Evolutionary conservation across 2,329 filamentous ascomycete species (phyloP), one percentile per base, ranked within the genome.

Genomic region (Mariannaea elegans): DNA sequence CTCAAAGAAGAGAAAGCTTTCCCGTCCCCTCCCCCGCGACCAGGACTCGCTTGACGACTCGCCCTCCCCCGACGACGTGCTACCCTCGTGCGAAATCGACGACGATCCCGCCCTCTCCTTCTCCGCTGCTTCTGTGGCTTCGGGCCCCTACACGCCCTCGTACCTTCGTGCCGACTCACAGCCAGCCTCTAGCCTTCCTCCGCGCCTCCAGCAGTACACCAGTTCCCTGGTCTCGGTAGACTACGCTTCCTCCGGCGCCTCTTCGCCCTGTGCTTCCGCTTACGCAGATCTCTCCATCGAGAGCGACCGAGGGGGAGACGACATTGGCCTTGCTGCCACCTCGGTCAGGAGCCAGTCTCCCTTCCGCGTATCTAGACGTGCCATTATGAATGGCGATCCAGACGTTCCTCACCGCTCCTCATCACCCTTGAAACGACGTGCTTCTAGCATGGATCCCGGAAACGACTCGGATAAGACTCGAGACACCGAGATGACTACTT

Each of bases 1-100:
- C 81, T 82, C 80, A 84, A 90, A 89, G 86, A 90, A 89, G 87
- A 84, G 87, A 82, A 89, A 86, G 84, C 84, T 89, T 72, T 81
- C 78, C 72, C 82, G 80, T 69, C 79, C 77, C 73, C 75, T 77
- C 64, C 74, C 76, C 67, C 74, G 76, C 73, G 79, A 83, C 73
- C 72, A 76, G 63, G 75, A 75, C 68, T 74, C 70, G 51, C 65
- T 72, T 63, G 72, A 66, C 63, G 71, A 75, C 64, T 73, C 75
- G 58, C 68, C 72, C n/a, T 76, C 74, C 42, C 75, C 79, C 61
- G 82, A 86, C 66, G 77, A 76, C 59, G 78, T 81, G 65, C 73
- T 85, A 57, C 80, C 78, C 70, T 87, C 84, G 63, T 84, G 81
- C 73, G 83, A 86, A 73, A 72, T 77, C 72, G 76, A 80, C 75